Conservation (phyloP, 768 basidiomycete genomes). For the Galerina sulciceps region DNA sequence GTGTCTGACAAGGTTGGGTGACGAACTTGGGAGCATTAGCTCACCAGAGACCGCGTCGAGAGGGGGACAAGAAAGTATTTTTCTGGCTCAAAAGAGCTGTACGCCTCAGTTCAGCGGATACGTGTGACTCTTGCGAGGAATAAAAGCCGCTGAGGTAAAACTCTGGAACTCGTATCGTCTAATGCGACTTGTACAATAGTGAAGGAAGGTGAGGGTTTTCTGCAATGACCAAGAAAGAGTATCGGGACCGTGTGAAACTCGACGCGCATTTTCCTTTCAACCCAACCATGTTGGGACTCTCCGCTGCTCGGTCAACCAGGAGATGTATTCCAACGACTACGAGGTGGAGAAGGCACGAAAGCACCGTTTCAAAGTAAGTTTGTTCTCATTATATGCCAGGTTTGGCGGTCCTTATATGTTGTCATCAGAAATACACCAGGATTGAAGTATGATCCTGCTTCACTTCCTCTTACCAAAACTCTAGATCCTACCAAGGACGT, state of each 20-base stretch:
- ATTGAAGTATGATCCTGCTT: conserved; percentile 25
- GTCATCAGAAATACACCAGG: conserved; percentile 5
- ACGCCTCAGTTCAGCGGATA: too few relatives aligned
- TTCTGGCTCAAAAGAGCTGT: too few relatives aligned
- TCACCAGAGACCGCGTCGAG: too few relatives aligned
- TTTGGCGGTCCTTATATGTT: background rate
- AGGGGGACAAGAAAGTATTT: too few relatives aligned
- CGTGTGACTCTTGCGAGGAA: too few relatives aligned
- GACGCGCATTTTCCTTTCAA: conserved; percentile 10
- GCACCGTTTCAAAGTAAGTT: conserved; percentile 12
- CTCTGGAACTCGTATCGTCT: too few relatives aligned
- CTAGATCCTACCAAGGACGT: conserved; percentile 19
- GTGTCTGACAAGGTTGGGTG: too few relatives aligned
- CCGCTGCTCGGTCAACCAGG: conserved; percentile 18
- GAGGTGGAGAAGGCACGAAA: conserved; percentile 12
- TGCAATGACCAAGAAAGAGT: too few relatives aligned
- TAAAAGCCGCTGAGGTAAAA: too few relatives aligned
- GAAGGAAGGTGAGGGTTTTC: background rate
- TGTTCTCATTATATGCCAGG: background rate
- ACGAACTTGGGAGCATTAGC: too few relatives aligned
- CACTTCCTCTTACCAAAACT: conserved; percentile 21
- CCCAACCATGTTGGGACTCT: conserved; percentile 15
- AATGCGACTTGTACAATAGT: background rate
- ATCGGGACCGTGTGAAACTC: conserved; percentile 16
- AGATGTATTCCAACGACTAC: conserved; percentile 13